Evolutionary conservation across 805 yeast species (phyloP), one percentile per base, ranked within the genome.

Genomic region (Zygotorulaspora danielsina): DNA sequence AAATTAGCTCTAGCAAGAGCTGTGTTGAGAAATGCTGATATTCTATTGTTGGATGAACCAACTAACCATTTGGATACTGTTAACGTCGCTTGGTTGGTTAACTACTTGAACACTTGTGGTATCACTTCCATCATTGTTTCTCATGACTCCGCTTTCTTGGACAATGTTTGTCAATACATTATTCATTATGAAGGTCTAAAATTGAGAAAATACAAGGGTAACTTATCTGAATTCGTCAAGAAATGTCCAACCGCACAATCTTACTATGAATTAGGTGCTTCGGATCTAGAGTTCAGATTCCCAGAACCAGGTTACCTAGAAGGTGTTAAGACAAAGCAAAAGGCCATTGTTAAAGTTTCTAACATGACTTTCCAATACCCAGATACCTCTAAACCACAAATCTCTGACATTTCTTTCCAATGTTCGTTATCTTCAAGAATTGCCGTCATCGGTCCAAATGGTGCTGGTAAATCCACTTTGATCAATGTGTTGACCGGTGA

Each of bases 231-330:
- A 75, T 90, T 93, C 71, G 97, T 93, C 70, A 85, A 85, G 84
- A 85, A 85, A 78, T 95, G 93, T 67, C 98, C 98, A 73, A 79
- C 96, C 64, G 98, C 97, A 69, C 84, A 88, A 78, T 82, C 97
- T 59, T 93, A 93, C 84, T 88, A 87, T 78, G 97, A 90, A 76
- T 79, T 93, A 64, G 96, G 96, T 67, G 97, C 97, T 64, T 90
- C 98, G 56, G 97, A 87, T 67, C 72, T 89, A 63, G 95, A 89
- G 74, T 93, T 93, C 83, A 70, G 65, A 58, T 93, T 93, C 97
- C 98, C 98, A 70, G 97, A 85, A 75, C 98, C 98, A 72, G 98
- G 98, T 85, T 90, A 83, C 95, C 81, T 93, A 66, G 97, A 93
- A 80, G 98, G 98, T 86, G 98, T 93, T 65, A 93, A 93, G 88